Base-by-base conservation (phyloP, 2,329 filamentous ascomycete genomes). In the Aquanectria penicillioides region DNA sequence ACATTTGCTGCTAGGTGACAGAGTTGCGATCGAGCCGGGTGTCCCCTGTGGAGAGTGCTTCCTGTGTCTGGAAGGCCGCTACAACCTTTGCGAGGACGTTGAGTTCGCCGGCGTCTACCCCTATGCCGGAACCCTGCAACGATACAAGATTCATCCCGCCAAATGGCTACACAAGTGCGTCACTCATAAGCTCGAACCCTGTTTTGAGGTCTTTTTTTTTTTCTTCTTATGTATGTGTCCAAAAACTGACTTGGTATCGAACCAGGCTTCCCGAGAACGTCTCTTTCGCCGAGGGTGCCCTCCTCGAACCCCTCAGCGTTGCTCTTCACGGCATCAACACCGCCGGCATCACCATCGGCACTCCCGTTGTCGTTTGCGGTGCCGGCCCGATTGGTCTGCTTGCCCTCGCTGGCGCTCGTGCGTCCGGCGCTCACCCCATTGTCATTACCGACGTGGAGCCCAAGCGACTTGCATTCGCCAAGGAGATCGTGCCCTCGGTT, bases 1-100 rank as follows among this genome's bases (percentile, higher is more conserved):
- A 65, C 49, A 29, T 13, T 11, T 26, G 2, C 4, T 33, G 15
- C n/a, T 37, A 76, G 86, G 87, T 10, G 88, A 91, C 67, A 78
- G 86, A 48, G 87, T 91, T 9, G 88, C 88, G 4, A 75, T 91
- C 13, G 88, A 91, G 66, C 87, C 87, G 0, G 86, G 87, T 17
- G 84, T 89, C 1, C 85, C 88, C 0, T 91, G 89, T 67, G 80
- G 80, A 10, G 71, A 77, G 28, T 89, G 87, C 69, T 87, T 84
- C 65, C 77, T 86, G 15, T 89, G 87, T 68, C 73, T 73, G 46
- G 81, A 82, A 22, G 87, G 86, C 3, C 82, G 85, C 10, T 89
- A 88, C 65, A 89, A 89, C 65, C 81, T 89, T 6, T 89, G 87
- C 68, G 81, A 86, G 61, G 80, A 85, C 47, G 86, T 89, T 4